phyloP scores from a whole-genome alignment of 2,329 filamentous ascomycete genomes.

The Colletotrichum sp. region DNA sequence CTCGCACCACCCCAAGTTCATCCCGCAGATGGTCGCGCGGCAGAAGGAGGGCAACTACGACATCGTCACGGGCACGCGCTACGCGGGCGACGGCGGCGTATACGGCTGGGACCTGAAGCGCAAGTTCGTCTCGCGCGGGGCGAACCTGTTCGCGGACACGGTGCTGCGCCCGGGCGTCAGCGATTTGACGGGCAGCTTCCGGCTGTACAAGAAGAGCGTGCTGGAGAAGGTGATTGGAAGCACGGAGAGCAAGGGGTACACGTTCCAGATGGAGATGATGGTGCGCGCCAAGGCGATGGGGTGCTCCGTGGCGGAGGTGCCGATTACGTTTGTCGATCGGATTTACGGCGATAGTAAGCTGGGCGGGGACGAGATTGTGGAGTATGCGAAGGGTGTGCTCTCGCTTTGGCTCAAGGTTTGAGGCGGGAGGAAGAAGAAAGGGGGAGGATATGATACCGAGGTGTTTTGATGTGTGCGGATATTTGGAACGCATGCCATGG shows the following conservation, averaged over 20 bases:
- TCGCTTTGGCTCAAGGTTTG: conserved; percentile 79
- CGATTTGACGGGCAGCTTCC: conserved; percentile 93
- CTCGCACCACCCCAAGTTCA: conserved; percentile 98
- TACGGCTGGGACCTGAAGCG: conserved; percentile 96
- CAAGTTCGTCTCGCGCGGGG: conserved; percentile 82
- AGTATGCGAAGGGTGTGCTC: conserved; percentile 89
- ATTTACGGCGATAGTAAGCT: conserved; percentile 96
- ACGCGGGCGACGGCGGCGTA: conserved; percentile 87
- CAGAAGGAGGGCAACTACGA: conserved; percentile 84
- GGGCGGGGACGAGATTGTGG: conserved; percentile 92
- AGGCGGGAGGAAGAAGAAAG: not conserved
- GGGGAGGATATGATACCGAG: not conserved
- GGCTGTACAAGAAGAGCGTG: conserved; percentile 90
- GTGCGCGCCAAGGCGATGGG: conserved; percentile 96
- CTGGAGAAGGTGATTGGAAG: conserved; percentile 87
- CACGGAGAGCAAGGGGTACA: conserved; percentile 96
- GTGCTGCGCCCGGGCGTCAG: conserved; percentile 91
- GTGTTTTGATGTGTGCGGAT: not conserved
- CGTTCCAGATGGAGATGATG: conserved; percentile 99
- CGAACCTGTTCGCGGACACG: conserved; percentile 95
- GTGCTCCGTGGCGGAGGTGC: conserved; percentile 90
- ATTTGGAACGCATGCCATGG: conserved; percentile 1
- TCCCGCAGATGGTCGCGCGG: conserved; percentile 86
- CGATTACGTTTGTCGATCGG: conserved; percentile 94
- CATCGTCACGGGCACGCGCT: conserved; percentile 95